phyloP scores from a whole-genome alignment of 805 yeast genomes.

The Danielia reshetovae region DNA sequence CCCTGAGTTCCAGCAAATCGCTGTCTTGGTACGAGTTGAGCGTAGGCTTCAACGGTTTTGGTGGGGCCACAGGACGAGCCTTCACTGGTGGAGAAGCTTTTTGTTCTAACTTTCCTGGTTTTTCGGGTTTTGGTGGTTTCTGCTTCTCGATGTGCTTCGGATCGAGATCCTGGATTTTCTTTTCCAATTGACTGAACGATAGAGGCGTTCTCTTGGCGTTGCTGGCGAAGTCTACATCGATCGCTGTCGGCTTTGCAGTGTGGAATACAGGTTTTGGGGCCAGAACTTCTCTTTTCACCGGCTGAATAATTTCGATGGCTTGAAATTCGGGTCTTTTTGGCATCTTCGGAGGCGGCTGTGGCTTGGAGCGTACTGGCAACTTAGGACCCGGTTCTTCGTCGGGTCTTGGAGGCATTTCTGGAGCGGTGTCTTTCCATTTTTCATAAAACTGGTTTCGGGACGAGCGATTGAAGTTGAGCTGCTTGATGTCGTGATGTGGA shows the following conservation, averaged over 20 bases:
- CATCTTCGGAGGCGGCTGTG: conserved; percentile 6
- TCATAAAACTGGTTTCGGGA: conserved; percentile 5
- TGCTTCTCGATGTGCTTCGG: conserved; percentile 6
- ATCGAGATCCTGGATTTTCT: neutral
- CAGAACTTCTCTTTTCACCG: neutral
- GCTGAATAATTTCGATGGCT: neutral
- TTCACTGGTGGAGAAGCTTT: conserved; percentile 9
- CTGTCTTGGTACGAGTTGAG: neutral
- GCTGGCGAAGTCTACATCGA: too few relatives aligned
- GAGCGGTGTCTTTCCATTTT: conserved; percentile 4
- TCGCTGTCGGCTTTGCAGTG: neutral
- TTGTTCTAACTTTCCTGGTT: conserved; percentile 6
- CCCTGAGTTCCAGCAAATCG: conserved; percentile 1
- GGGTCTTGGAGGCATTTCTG: conserved; percentile 1
- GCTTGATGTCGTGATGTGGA: conserved; percentile 8
- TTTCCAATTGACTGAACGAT: neutral
- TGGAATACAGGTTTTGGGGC: neutral
- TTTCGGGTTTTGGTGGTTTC: conserved; percentile 13
- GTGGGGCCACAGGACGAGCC: neutral
- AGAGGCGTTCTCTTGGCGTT: neutral
- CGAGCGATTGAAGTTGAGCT: conserved; percentile 17
- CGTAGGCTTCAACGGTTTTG: conserved; percentile 4
- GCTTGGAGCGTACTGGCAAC: conserved; percentile 7
- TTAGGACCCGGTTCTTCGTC: conserved; percentile 15
- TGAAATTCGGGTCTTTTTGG: conserved; percentile 6